Percentiles rank a stretch among this genome's conserved stretches.
Conservation (phyloP, 2,329 filamentous ascomycete genomes). For the Camillea tinctor region DNA sequence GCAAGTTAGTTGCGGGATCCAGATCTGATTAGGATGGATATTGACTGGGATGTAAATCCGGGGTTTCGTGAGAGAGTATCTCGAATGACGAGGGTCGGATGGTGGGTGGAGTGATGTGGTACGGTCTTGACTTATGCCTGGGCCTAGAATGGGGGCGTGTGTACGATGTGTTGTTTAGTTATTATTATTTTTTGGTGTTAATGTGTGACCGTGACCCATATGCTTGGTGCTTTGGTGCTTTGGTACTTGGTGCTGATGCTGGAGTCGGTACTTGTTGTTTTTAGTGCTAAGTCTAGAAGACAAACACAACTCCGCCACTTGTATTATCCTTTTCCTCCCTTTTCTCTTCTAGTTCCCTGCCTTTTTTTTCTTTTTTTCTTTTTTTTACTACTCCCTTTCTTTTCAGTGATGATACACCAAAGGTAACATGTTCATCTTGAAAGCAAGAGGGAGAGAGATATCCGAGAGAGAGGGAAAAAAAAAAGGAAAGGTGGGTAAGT, state of each 20-base stretch:
- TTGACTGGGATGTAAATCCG: neutral
- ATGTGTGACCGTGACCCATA: neutral
- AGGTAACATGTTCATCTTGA: too few relatives aligned
- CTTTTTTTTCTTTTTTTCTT: neutral
- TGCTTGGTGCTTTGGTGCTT: too few relatives aligned
- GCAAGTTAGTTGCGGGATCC: neutral
- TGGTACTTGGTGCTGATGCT: too few relatives aligned
- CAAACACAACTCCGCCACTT: conserved; percentile 8
- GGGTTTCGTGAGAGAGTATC: neutral
- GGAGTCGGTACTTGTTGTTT: too few relatives aligned
- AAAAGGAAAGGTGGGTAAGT: too few relatives aligned
- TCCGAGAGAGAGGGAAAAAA: too few relatives aligned
- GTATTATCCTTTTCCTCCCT: neutral
- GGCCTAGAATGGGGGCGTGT: neutral
- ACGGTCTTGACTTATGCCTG: neutral
- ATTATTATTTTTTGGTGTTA: too few relatives aligned
- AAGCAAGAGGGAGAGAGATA: too few relatives aligned
- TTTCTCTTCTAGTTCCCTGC: conserved; percentile 1
- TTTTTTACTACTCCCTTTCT: neutral
- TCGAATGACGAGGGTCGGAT: neutral
- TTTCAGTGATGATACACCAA: neutral
- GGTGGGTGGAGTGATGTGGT: conserved; percentile 3
- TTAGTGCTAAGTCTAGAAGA: too few relatives aligned
- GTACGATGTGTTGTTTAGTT: neutral
- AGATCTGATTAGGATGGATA: neutral